Evolutionary conservation across 2,329 filamentous ascomycete genomes (phyloP).

Genomic region (Dothistroma septosporum): DNA sequence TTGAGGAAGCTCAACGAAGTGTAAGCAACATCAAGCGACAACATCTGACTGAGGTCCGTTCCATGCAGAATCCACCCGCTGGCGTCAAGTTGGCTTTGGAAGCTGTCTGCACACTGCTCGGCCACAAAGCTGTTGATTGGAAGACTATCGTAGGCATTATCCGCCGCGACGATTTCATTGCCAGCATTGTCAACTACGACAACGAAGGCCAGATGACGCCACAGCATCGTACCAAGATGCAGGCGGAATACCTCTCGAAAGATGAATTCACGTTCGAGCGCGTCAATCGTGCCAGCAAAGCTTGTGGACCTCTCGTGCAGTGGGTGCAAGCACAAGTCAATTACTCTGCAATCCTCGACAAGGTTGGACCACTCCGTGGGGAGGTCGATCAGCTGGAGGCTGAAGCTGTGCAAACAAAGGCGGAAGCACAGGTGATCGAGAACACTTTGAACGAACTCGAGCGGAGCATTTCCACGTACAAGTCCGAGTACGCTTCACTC

Average conservation of each 20-base stretch:
- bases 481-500: slow-evolving; percentile 88
- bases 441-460: slow-evolving; percentile 81
- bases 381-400: slow-evolving; percentile 86
- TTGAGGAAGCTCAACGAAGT: slow-evolving; percentile 87
- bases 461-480: slow-evolving; percentile 88
- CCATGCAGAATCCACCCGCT: slow-evolving; percentile 87
- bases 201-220: slow-evolving; percentile 94
- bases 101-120: slow-evolving; percentile 91
- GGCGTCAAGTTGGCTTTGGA: slow-evolving; percentile 90
- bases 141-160: slow-evolving; percentile 85
- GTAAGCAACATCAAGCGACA: slow-evolving; percentile 98
- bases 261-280: slow-evolving; percentile 95
- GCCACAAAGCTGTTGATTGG: slow-evolving; percentile 87
- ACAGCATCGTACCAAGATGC: slow-evolving; percentile 77
- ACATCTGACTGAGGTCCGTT: slow-evolving; percentile 93
- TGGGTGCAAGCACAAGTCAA: slow-evolving; percentile 97
- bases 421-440: slow-evolving; percentile 85
- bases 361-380: slow-evolving; percentile 84
- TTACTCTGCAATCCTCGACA: slow-evolving; percentile 94
- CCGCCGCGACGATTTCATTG: slow-evolving; percentile 92
- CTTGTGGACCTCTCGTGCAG: slow-evolving; percentile 92
- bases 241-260: slow-evolving; percentile 84
- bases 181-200: slow-evolving; percentile 94
- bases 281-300: slow-evolving; percentile 93
- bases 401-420: slow-evolving; percentile 84